Percentiles rank a stretch among this genome's conserved stretches.
phyloP scores from a whole-genome alignment of 2,329 filamentous ascomycete genomes.

The Malbranchea cinnamomea region DNA sequence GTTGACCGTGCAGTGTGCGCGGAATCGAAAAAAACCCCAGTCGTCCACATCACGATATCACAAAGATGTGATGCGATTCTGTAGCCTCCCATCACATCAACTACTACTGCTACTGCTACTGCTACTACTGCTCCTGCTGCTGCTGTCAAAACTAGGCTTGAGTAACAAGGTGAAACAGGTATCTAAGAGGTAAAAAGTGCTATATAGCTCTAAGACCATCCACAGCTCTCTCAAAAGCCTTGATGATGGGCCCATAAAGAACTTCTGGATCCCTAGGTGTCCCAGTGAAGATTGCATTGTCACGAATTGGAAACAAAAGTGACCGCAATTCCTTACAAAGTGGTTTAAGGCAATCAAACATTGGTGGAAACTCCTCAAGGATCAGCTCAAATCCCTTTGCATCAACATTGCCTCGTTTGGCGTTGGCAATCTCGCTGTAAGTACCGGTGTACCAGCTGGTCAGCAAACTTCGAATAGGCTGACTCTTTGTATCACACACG shows the following conservation, averaged over 20 bases:
- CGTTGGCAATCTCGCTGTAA: constrained; percentile 13
- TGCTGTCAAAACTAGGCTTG: no score
- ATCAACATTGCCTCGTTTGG: constrained; percentile 10
- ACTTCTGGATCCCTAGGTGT: constrained; percentile 6
- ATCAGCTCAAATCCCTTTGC: constrained; percentile 12
- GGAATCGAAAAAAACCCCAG: no score
- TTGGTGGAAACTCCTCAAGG: constrained; percentile 11
- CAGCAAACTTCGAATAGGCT: constrained; percentile 7
- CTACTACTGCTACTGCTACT: no score
- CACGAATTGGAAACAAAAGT: constrained; percentile 8
- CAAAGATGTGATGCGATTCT: no score
- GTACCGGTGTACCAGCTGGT: constrained; percentile 14
- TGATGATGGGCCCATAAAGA: constrained; percentile 8
- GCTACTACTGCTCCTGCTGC: no score
- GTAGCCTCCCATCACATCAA: no score
- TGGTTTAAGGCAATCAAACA: constrained; percentile 12
- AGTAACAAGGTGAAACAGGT: no score
- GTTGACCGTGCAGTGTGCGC: no score
- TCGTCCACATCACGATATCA: no score
- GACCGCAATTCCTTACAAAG: constrained; percentile 11
- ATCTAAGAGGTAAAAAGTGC: no score
- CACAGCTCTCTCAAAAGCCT: constrained; percentile 2
- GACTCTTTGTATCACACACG: no score
- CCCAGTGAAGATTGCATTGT: constrained; percentile 3
- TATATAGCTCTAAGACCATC: no score